Percentiles rank a stretch among this genome's conserved stretches.
phyloP scores from a whole-genome alignment of 208 protist genomes.

The Wallacemonas sp. region DNA sequence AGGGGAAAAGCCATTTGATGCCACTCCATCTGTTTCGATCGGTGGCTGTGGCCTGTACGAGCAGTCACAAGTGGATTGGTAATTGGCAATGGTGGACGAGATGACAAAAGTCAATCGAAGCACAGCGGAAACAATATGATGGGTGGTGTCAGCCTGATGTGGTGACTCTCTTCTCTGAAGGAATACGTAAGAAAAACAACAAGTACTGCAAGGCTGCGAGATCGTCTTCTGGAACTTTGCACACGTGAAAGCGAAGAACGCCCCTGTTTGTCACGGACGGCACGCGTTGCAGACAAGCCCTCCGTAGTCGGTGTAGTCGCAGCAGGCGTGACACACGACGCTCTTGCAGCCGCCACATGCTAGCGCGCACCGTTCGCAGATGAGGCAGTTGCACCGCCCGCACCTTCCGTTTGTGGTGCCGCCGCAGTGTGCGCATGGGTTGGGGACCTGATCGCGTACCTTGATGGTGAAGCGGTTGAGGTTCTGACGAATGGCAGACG shows the following conservation, averaged over 20 bases:
- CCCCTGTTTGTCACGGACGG: conserved; percentile 50
- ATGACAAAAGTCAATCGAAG: no score
- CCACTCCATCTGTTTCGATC: no score
- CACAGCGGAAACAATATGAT: no score
- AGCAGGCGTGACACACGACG: conserved; percentile 44
- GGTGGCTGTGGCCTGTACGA: no score
- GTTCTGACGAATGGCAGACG: conserved; percentile 13
- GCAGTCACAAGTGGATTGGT: no score
- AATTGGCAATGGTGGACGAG: no score
- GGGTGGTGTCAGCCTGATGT: no score
- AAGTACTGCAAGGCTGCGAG: no score
- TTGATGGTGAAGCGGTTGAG: conserved; percentile 35
- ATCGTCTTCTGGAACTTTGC: no score
- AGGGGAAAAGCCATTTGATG: no score
- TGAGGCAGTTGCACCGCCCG: conserved; percentile 27
- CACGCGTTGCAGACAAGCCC: conserved; percentile 67
- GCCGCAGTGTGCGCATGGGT: conserved; percentile 32
- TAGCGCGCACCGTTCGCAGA: conserved; percentile 38
- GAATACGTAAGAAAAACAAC: no score
- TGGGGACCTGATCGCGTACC: conserved; percentile 65
- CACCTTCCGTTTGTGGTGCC: conserved; percentile 18
- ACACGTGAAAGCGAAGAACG: conserved; percentile 3
- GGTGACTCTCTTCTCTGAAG: no score
- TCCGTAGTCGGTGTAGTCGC: conserved; percentile 64
- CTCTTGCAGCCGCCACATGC: conserved; percentile 28